Evolutionary conservation across 1,139 yeast genomes (phyloP).

Genomic region (Debaryomyces subglobosus): DNA sequence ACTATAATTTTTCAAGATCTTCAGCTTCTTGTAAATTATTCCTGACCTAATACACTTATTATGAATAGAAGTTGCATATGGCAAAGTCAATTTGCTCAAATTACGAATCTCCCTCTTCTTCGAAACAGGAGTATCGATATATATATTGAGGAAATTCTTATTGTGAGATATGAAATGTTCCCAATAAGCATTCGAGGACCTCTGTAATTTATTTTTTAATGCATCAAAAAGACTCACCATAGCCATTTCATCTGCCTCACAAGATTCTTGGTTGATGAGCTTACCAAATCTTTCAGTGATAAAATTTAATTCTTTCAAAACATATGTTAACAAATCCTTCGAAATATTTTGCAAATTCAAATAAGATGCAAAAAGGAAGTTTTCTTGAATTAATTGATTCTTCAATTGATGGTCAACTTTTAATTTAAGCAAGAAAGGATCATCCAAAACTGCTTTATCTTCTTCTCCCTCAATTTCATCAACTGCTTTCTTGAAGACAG

Average conservation of each 20-base stretch:
- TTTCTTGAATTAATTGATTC: slow-evolving; percentile 46
- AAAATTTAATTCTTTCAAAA: slow-evolving; percentile 40
- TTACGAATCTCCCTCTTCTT: slow-evolving; percentile 37
- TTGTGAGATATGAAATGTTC: slow-evolving; percentile 41
- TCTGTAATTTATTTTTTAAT: slow-evolving; percentile 26
- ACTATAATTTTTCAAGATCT: slow-evolving; percentile 44
- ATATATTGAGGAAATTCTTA: slow-evolving; percentile 39
- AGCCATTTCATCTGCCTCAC: slow-evolving; percentile 13
- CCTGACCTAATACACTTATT: slow-evolving; percentile 51
- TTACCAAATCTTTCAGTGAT: slow-evolving; percentile 42
- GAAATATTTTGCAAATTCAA: slow-evolving; percentile 48
- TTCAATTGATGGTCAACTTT: slow-evolving; percentile 46
- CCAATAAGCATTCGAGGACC: slow-evolving; percentile 38
- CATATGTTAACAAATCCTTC: slow-evolving; percentile 42
- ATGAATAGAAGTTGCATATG: slow-evolving; percentile 43
- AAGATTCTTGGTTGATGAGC: slow-evolving; percentile 24
- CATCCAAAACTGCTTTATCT: slow-evolving; percentile 36
- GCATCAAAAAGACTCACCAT: slow-evolving; percentile 11
- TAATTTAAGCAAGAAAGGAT: slow-evolving; percentile 47
- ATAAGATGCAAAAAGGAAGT: slow-evolving; percentile 48
- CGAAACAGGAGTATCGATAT: slow-evolving; percentile 26
- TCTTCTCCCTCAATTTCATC: slow-evolving; percentile 22
- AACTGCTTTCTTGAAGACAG: slow-evolving; percentile 29
- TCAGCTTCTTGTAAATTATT: slow-evolving; percentile 45
- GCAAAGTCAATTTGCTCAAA: slow-evolving; percentile 32